These are phyloP conservation scores for Fusarium sp. DNA, from an alignment of 2,329 filamentous ascomycete genomes.

Conservation along the genomic window DNA sequence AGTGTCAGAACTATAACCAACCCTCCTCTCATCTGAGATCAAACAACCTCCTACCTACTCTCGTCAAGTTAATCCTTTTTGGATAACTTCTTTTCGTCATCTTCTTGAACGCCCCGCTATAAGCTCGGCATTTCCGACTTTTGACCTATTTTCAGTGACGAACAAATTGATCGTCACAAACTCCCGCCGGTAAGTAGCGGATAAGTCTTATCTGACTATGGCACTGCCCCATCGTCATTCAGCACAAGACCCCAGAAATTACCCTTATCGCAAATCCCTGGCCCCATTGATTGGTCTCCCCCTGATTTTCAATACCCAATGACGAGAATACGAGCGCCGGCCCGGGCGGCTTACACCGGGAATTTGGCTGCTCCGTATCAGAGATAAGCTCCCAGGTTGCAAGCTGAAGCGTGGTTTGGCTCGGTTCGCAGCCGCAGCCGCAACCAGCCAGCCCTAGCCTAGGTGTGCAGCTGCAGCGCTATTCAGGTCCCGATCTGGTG, in stretches of 20 bases:
- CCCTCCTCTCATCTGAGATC: slow-evolving; percentile 41
- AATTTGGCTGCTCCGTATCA: slow-evolving; percentile 39
- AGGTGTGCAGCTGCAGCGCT: slow-evolving; percentile 19
- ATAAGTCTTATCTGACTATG: slow-evolving; percentile 38
- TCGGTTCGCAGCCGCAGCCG: slow-evolving; percentile 27
- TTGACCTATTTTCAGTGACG: slow-evolving; percentile 41
- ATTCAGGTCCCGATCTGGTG: slow-evolving; percentile 46
- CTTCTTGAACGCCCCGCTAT: slow-evolving; percentile 15
- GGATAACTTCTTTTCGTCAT: slow-evolving; percentile 16
- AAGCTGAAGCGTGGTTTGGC: background rate
- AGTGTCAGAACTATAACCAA: slow-evolving; percentile 44
- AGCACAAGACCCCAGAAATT: slow-evolving; percentile 2
- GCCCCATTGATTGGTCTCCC: slow-evolving; percentile 33
- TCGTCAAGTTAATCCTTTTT: slow-evolving; percentile 24
- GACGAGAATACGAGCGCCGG: slow-evolving; percentile 46
- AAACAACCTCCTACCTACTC: slow-evolving; percentile 10
- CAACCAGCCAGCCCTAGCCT: slow-evolving; percentile 14
- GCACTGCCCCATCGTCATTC: slow-evolving; percentile 12
- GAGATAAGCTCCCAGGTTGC: slow-evolving; percentile 23
- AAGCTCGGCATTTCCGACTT: slow-evolving; percentile 43
- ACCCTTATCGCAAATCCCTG: slow-evolving; percentile 37
- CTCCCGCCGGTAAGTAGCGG: slow-evolving; percentile 40
- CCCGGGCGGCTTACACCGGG: slow-evolving; percentile 47
- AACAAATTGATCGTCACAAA: slow-evolving; percentile 38
- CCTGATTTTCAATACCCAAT: slow-evolving; percentile 41